Percentiles rank a stretch among this genome's conserved stretches.
phyloP scores from a whole-genome alignment of 2,329 filamentous ascomycete genomes.

The Colletotrichum caudatum region DNA sequence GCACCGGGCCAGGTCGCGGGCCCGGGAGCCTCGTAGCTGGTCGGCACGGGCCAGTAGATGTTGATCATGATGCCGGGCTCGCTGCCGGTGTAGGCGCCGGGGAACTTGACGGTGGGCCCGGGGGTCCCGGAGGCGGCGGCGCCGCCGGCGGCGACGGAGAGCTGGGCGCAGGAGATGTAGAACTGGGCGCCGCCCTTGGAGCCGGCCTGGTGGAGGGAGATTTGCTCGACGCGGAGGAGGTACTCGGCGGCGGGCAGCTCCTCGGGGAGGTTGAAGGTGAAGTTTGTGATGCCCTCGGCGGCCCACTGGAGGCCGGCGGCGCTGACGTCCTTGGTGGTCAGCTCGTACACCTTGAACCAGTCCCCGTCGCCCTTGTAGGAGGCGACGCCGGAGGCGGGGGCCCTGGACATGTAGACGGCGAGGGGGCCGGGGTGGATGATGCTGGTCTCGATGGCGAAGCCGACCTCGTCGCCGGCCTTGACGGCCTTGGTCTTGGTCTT shows the following conservation, averaged over 20 bases:
- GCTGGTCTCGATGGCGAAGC: slow-evolving; percentile 53
- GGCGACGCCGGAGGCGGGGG: slow-evolving; percentile 46
- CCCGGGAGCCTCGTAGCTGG: slow-evolving; percentile 50
- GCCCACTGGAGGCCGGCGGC: slow-evolving; percentile 50
- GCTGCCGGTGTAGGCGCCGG: slow-evolving; percentile 50
- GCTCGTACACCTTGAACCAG: slow-evolving; percentile 54
- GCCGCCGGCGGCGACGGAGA: slow-evolving; percentile 50
- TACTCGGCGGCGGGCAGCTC: slow-evolving; percentile 52
- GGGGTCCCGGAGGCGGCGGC: slow-evolving; percentile 50
- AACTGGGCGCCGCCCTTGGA: slow-evolving; percentile 51
- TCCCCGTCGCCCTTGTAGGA: slow-evolving; percentile 51
- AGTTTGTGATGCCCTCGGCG: slow-evolving; percentile 49
- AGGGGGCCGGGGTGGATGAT: slow-evolving; percentile 55
- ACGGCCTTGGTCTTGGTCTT: slow-evolving; percentile 53
- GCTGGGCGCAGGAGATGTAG: slow-evolving; percentile 53
- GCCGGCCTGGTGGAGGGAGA: slow-evolving; percentile 51
- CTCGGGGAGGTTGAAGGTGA: slow-evolving; percentile 56
- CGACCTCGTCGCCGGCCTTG: slow-evolving; percentile 55
- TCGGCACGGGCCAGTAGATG: slow-evolving; percentile 52
- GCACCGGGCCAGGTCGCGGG: slow-evolving; percentile 50
- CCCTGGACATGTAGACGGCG: slow-evolving; percentile 53
- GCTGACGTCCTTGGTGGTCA: slow-evolving; percentile 48
- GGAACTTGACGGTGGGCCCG: slow-evolving; percentile 48
- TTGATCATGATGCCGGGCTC: slow-evolving; percentile 52
- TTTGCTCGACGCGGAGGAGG: slow-evolving; percentile 53